Evolutionary conservation across 495 filamentous ascomycete species (phyloP).

Genomic region (Penicillium bialowiezense): DNA sequence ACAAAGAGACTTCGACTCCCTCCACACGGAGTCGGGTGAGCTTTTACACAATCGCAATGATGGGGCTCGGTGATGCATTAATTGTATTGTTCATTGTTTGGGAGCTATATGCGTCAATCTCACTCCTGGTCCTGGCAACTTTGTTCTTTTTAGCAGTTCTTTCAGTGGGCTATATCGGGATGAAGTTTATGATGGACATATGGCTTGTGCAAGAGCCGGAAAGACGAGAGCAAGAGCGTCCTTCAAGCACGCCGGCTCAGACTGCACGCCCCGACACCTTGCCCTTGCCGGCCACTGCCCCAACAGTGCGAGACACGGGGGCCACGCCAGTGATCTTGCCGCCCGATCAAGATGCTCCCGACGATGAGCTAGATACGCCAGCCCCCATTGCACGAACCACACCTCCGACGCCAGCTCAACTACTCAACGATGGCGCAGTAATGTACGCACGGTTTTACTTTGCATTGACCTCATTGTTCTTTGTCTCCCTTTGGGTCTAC

Average conservation of each 20-base stretch:
- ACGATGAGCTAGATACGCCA: conserved; percentile 30
- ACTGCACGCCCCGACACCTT: conserved; percentile 44
- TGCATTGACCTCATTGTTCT: conserved; percentile 63
- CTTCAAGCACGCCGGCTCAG: conserved; percentile 22
- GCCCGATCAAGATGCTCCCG: conserved; percentile 73
- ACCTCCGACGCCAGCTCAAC: conserved; percentile 32
- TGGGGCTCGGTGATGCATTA: conserved; percentile 82
- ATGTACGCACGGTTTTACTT: conserved; percentile 79
- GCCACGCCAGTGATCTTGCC: conserved; percentile 73
- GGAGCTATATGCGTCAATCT: conserved; percentile 58
- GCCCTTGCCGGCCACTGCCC: conserved; percentile 61
- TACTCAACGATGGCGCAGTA: conserved; percentile 61
- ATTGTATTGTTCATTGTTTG: conserved; percentile 64
- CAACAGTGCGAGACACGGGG: conserved; percentile 40
- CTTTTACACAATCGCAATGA: conserved; percentile 79
- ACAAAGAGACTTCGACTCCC: conserved; percentile 91
- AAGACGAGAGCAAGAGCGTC: conserved; percentile 54
- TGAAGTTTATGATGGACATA: conserved; percentile 84
- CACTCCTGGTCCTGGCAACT: conserved; percentile 66
- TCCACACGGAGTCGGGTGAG: conserved; percentile 89
- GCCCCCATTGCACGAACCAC: conserved; percentile 24
- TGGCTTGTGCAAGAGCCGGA: conserved; percentile 86
- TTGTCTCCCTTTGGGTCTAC: conserved; percentile 71
- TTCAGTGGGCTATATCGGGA: conserved; percentile 70
- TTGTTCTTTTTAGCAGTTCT: conserved; percentile 70